phyloP scores from a whole-genome alignment of 768 basidiomycete species.

The Termitomyces sp. region DNA sequence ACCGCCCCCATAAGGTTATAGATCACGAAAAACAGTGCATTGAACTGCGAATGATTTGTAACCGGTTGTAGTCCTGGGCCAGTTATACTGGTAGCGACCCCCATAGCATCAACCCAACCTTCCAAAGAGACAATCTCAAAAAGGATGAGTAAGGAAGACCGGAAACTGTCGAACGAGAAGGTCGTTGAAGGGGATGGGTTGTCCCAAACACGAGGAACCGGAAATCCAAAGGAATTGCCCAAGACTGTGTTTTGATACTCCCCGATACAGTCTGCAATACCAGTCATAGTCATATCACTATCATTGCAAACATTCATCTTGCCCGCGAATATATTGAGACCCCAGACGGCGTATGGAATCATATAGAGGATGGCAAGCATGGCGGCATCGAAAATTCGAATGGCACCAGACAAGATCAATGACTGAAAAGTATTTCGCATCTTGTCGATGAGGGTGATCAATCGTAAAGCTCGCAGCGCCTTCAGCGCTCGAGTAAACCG shows the following conservation, averaged over 20 bases:
- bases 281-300: constrained; percentile 35
- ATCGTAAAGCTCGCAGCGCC: constrained; percentile 79
- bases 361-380: constrained; percentile 86
- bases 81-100: constrained; percentile 69
- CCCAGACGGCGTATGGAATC: constrained; percentile 92
- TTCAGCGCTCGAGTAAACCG: constrained; percentile 83
- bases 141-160: constrained; percentile 77
- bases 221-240: constrained; percentile 58
- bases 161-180: constrained; percentile 89
- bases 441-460: constrained; percentile 84
- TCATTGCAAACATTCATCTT: constrained; percentile 86
- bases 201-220: constrained; percentile 83
- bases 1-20: constrained; percentile 91
- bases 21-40: constrained; percentile 86
- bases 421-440: constrained; percentile 86
- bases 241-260: constrained; percentile 68
- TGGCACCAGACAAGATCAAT: constrained; percentile 79
- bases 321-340: constrained; percentile 87
- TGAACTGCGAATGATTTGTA: constrained; percentile 67
- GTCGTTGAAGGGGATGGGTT: constrained; percentile 77
- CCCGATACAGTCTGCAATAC: constrained; percentile 60
- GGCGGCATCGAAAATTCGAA: constrained; percentile 84
- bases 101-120: constrained; percentile 96
- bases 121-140: constrained; percentile 96
- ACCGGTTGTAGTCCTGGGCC: constrained; percentile 65